phyloP scores from a whole-genome alignment of 2,329 filamentous ascomycete species.

The Verticillium nubilum region DNA sequence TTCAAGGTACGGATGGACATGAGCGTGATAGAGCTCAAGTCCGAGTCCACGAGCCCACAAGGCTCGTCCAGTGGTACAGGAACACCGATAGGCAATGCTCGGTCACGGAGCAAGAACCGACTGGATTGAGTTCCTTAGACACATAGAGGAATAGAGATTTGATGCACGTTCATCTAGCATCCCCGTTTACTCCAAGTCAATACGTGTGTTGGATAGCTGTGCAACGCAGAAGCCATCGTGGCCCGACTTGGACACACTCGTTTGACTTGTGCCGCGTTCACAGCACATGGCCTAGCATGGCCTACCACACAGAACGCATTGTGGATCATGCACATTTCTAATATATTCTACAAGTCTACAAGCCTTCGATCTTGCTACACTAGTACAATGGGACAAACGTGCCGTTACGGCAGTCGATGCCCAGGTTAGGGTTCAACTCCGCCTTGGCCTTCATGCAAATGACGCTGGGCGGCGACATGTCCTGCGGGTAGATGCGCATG shows the following conservation, averaged over 20 bases:
- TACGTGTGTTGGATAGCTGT: too few species aligned
- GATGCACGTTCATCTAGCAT: too few species aligned
- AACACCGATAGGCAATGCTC: background rate
- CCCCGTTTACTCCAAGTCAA: too few species aligned
- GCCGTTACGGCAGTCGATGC: slow-evolving; percentile 27
- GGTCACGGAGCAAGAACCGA: slow-evolving; percentile 1
- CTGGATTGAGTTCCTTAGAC: background rate
- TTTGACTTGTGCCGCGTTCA: too few species aligned
- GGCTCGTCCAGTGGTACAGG: background rate
- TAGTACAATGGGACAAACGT: slow-evolving; percentile 11
- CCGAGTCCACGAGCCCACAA: background rate
- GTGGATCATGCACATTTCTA: background rate
- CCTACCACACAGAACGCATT: too few species aligned
- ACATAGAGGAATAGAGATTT: too few species aligned
- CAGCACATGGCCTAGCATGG: too few species aligned
- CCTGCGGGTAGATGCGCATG: slow-evolving; percentile 26
- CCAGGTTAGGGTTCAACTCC: slow-evolving; percentile 24
- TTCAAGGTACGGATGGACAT: slow-evolving; percentile 84
- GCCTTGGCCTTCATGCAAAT: slow-evolving; percentile 29
- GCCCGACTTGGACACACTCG: too few species aligned
- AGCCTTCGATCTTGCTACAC: background rate
- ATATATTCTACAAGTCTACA: background rate
- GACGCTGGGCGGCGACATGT: slow-evolving; percentile 17
- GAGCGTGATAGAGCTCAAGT: slow-evolving; percentile 54
- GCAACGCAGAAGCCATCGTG: too few species aligned